Evolutionary conservation across 106 monocot genomes (phyloP).

Genomic region (Hemerocallis citrina): DNA sequence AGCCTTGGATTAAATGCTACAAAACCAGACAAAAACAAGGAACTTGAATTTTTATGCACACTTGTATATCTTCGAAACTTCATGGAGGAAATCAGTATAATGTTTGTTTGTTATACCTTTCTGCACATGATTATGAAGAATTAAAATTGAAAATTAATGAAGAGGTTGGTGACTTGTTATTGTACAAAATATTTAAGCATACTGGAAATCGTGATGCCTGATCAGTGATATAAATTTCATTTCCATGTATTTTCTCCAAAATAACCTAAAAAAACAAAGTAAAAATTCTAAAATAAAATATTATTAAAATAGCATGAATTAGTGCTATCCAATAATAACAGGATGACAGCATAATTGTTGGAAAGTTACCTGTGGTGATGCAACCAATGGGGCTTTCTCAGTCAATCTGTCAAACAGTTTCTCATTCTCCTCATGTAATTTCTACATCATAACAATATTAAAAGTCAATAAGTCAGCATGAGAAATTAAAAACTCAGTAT

Average conservation of each 20-base stretch:
- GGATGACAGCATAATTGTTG: neutral
- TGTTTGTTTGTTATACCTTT: no score
- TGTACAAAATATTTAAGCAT: neutral
- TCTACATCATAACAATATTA: conserved; percentile 36
- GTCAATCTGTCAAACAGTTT: conserved; percentile 88
- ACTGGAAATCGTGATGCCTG: neutral
- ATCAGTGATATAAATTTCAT: neutral
- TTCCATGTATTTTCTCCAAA: neutral
- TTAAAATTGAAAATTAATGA: no score
- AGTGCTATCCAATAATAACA: neutral
- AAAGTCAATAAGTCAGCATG: neutral
- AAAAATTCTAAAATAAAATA: neutral
- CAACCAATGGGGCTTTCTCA: conserved; percentile 63
- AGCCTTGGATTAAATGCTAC: no score
- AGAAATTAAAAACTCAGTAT: neutral
- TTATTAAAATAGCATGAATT: neutral
- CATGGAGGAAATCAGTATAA: no score
- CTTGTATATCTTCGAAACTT: no score
- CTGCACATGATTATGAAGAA: no score
- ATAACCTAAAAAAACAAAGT: neutral
- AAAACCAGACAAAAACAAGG: no score
- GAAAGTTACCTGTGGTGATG: conserved; percentile 49
- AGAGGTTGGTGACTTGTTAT: neutral
- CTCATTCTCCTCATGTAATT: conserved; percentile 97
- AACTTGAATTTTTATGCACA: no score